Percentiles rank a stretch among this genome's conserved stretches.
Evolutionary conservation across 306 rosid species (phyloP).

Genomic region (Benincasa hispida): DNA sequence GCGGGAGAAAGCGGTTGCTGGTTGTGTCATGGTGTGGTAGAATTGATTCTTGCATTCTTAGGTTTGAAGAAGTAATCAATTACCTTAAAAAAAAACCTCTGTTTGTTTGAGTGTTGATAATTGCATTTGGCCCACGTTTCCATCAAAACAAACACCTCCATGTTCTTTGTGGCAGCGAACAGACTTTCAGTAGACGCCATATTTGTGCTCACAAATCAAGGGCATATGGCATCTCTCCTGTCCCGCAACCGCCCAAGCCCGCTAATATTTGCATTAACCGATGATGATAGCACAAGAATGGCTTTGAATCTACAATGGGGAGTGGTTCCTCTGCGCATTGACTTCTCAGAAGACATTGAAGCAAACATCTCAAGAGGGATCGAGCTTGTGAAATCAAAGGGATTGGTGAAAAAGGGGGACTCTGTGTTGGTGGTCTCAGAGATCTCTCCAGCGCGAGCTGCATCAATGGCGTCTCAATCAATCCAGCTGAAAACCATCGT

Average conservation of each 20-base stretch:
- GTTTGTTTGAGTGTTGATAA: neutral
- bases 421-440: slow-evolving; percentile 62
- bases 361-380: slow-evolving; percentile 50
- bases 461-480: slow-evolving; percentile 50
- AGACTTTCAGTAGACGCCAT: slow-evolving; percentile 85
- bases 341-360: slow-evolving; percentile 62
- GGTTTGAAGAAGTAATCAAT: neutral
- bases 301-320: slow-evolving; percentile 81
- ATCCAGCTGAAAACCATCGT: slow-evolving; percentile 65
- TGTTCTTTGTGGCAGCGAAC: slow-evolving; percentile 54
- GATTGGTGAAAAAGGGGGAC: slow-evolving; percentile 51
- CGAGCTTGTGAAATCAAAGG: slow-evolving; percentile 44
- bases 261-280: slow-evolving; percentile 79
- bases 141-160: neutral
- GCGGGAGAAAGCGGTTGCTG: neutral
- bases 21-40: neutral
- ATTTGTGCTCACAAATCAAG: slow-evolving; percentile 71
- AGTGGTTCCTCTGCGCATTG: slow-evolving; percentile 51
- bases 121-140: neutral
- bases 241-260: slow-evolving; percentile 80
- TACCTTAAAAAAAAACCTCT: neutral
- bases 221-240: slow-evolving; percentile 78
- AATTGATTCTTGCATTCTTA: neutral
- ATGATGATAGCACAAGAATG: slow-evolving; percentile 43
- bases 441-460: slow-evolving; percentile 36